Evolutionary conservation across 1,284 basidiomycete genomes (phyloP).

Genomic region (Marasmius oreades): DNA sequence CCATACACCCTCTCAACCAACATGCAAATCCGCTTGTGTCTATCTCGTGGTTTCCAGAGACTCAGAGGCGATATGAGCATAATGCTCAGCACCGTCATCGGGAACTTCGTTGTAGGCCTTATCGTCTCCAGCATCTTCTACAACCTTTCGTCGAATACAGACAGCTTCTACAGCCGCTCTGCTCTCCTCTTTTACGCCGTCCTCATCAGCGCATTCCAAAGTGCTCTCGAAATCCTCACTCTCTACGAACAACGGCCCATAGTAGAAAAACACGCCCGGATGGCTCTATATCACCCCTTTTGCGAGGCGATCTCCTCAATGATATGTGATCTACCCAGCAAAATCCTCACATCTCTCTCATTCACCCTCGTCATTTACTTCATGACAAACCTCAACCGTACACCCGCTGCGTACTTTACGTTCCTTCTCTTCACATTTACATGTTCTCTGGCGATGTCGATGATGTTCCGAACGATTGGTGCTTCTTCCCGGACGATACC

Average conservation of each 20-base stretch:
- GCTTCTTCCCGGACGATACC: conserved; percentile 34
- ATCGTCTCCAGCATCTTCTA: conserved; percentile 52
- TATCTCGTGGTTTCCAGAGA: conserved; percentile 54
- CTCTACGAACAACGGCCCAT: conserved; percentile 44
- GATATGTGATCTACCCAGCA: conserved; percentile 23
- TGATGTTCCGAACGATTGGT: conserved; percentile 43
- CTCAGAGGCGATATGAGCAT: conserved; percentile 37
- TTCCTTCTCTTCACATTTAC: conserved; percentile 34
- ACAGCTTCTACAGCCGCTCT: conserved; percentile 47
- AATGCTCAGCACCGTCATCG: neutral
- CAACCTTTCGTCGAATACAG: conserved; percentile 36
- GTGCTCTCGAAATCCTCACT: conserved; percentile 18
- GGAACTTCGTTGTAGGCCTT: conserved; percentile 24
- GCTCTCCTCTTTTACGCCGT: conserved; percentile 33
- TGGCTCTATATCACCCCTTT: conserved; percentile 18
- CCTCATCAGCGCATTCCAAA: conserved; percentile 18
- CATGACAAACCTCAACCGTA: conserved; percentile 18
- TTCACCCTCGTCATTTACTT: conserved; percentile 13
- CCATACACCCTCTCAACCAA: conserved; percentile 36
- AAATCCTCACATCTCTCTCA: conserved; percentile 17
- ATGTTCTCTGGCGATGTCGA: conserved; percentile 37
- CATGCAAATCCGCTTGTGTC: conserved; percentile 55
- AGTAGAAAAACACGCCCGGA: conserved; percentile 24
- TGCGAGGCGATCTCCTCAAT: conserved; percentile 22
- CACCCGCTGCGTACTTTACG: conserved; percentile 16